Conservation (phyloP, 306 rosid species). For the Delonix regia region DNA sequence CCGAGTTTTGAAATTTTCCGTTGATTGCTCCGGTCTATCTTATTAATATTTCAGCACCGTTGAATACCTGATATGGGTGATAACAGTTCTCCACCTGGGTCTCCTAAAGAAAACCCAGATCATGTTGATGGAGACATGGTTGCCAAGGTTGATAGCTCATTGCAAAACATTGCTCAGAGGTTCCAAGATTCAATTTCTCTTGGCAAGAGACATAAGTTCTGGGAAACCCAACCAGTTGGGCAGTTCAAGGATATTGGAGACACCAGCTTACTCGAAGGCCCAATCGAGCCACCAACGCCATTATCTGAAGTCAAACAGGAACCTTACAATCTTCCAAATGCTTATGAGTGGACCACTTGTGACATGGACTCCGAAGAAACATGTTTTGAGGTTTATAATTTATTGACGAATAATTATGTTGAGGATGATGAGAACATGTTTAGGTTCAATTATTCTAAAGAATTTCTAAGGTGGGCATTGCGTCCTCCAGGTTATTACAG, state of each 20-base stretch:
- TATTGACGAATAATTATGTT: constrained; percentile 64
- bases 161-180: constrained; percentile 48
- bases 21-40: not conserved
- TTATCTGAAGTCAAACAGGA: constrained; percentile 65
- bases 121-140: constrained; percentile 39
- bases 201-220: constrained; percentile 57
- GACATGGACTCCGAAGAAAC: constrained; percentile 56
- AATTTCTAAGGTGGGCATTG: constrained; percentile 70
- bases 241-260: constrained; percentile 59
- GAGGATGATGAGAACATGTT: constrained; percentile 78
- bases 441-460: constrained; percentile 67
- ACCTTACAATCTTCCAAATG: constrained; percentile 61
- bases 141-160: constrained; percentile 46
- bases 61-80: constrained; percentile 48
- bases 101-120: constrained; percentile 48
- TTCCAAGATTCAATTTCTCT: constrained; percentile 53
- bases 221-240: constrained; percentile 79
- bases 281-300: constrained; percentile 57
- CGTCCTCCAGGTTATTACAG: constrained; percentile 61
- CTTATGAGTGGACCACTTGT: constrained; percentile 67
- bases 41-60: not conserved
- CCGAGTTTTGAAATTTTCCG: not conserved
- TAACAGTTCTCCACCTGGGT: constrained; percentile 47
- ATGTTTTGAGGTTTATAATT: constrained; percentile 60
- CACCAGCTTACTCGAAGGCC: constrained; percentile 52